Evolutionary conservation across 2,329 filamentous ascomycete genomes (phyloP).

Genomic region (Clonostachys rosea): DNA sequence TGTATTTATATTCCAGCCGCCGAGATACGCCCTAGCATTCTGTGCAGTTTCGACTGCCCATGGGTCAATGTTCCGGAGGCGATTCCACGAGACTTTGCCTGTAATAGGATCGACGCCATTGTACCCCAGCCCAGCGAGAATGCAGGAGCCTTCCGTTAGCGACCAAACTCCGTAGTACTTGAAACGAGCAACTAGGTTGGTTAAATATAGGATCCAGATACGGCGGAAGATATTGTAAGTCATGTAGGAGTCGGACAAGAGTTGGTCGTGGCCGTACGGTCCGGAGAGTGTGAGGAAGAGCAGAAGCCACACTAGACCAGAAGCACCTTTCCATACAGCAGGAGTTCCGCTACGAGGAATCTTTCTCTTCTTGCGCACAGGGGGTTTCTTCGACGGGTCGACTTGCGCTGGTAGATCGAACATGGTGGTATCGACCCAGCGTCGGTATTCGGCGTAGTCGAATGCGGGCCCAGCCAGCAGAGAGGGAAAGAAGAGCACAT

Average conservation of each 20-base stretch:
- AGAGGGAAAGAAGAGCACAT: constrained; percentile 92
- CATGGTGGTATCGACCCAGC: constrained; percentile 92
- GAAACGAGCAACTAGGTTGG: constrained; percentile 74
- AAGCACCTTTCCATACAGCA: constrained; percentile 69
- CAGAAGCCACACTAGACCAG: constrained; percentile 75
- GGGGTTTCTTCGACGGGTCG: constrained; percentile 81
- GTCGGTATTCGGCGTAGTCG: constrained; percentile 87
- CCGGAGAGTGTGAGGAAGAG: constrained; percentile 69
- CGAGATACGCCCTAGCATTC: constrained; percentile 88
- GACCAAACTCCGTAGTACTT: constrained; percentile 99
- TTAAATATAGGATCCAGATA: constrained; percentile 76
- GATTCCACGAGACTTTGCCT: constrained; percentile 81
- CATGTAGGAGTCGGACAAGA: constrained; percentile 64
- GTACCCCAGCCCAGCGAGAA: constrained; percentile 88
- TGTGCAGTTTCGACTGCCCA: constrained; percentile 84
- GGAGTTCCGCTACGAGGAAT: constrained; percentile 89
- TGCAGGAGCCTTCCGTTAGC: constrained; percentile 89
- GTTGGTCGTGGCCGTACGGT: constrained; percentile 58
- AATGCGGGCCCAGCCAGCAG: constrained; percentile 89
- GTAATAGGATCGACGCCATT: constrained; percentile 85
- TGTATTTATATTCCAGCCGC: constrained; percentile 97
- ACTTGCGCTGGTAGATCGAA: constrained; percentile 79
- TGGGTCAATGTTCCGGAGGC: constrained; percentile 84
- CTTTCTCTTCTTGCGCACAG: constrained; percentile 82
- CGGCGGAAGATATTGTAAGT: constrained; percentile 65